Conservation (phyloP, 148 eudicot genomes). For the Camellia lanceoleosa region DNA sequence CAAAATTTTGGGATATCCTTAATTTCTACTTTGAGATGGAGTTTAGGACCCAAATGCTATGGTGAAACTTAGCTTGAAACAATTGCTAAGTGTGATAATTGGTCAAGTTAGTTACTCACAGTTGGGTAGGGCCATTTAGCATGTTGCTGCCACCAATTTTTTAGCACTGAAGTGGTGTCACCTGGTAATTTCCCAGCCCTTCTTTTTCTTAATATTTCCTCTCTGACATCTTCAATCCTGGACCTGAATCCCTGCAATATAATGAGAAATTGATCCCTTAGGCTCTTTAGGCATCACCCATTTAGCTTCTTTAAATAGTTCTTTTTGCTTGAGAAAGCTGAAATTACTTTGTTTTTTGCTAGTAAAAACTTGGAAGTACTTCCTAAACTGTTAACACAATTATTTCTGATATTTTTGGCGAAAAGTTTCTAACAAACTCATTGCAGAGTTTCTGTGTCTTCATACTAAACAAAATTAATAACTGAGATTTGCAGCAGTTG, state of each 20-base stretch:
- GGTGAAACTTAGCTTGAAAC: background rate
- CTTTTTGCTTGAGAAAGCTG: background rate
- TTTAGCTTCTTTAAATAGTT: no score
- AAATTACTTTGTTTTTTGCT: background rate
- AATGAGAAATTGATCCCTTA: background rate
- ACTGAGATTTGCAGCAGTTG: background rate
- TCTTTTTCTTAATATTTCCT: constrained; percentile 89
- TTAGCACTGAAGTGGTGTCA: constrained; percentile 93
- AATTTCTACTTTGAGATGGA: no score
- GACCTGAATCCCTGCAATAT: constrained; percentile 85
- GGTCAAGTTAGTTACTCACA: constrained; percentile 35
- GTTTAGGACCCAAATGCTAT: no score
- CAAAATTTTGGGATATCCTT: no score
- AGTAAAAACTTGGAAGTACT: background rate
- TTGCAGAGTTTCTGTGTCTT: no score
- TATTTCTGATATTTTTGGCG: background rate
- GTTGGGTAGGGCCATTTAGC: constrained; percentile 99
- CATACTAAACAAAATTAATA: no score
- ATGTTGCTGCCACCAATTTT: constrained; percentile 96
- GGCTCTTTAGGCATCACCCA: background rate
- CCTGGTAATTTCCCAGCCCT: constrained; percentile 98
- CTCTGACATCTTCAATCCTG: constrained; percentile 93
- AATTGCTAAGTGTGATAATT: background rate
- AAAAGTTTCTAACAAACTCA: no score
- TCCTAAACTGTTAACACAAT: background rate